These are phyloP conservation scores for Termitomyces sp. DNA, from an alignment of 768 basidiomycete genomes.

Conservation along the genomic window DNA sequence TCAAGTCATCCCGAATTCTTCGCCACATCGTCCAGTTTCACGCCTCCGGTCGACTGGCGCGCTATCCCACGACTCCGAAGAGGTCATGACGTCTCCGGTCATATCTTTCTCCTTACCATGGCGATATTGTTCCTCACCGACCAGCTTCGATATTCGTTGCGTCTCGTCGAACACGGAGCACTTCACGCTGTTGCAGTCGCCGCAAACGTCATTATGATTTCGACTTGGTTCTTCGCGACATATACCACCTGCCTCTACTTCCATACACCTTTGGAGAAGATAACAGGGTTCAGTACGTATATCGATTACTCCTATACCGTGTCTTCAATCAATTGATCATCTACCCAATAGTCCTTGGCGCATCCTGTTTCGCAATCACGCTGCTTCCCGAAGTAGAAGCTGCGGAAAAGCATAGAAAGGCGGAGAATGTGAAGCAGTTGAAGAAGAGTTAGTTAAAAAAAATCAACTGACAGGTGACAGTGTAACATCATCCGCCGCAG, in stretches of 20 bases:
- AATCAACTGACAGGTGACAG: not conserved
- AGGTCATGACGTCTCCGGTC: conserved; percentile 93
- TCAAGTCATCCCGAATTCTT: conserved; percentile 63
- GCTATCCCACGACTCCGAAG: conserved; percentile 57
- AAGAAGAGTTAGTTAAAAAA: not conserved
- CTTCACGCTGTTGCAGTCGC: conserved; percentile 44
- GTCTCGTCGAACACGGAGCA: conserved; percentile 29
- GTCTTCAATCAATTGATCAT: not conserved
- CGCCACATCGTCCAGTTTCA: conserved; percentile 28
- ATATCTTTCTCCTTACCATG: conserved; percentile 86
- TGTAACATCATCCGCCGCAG: not conserved
- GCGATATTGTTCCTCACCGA: conserved; percentile 72
- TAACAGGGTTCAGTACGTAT: conserved; percentile 75
- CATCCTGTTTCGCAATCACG: conserved; percentile 14
- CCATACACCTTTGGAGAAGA: conserved; percentile 84
- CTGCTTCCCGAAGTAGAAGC: conserved; percentile 9
- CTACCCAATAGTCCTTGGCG: conserved; percentile 13
- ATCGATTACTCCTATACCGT: not conserved
- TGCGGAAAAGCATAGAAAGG: conserved; percentile 3
- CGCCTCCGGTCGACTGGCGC: conserved; percentile 37
- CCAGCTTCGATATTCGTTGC: conserved; percentile 58
- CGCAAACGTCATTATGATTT: conserved; percentile 42
- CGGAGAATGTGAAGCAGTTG: not conserved
- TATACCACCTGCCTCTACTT: conserved; percentile 87
- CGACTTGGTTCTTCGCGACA: conserved; percentile 66